These are phyloP conservation scores for Physcomitrellopsis africana DNA, from an alignment of 225 moss, liverwort and hornwort genomes.

Conservation along the genomic window DNA sequence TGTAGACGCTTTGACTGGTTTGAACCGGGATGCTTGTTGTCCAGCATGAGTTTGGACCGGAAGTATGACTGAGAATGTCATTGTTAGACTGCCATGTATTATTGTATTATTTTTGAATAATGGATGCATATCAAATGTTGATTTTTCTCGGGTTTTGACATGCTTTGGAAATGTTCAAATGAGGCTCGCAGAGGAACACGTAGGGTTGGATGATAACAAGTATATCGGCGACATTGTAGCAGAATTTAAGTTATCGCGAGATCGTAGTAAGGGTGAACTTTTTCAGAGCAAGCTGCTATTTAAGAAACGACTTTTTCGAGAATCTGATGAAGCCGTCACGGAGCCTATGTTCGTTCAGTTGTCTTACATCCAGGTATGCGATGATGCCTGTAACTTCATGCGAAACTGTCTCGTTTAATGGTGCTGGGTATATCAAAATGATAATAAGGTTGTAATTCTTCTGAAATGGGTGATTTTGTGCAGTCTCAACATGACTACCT, in stretches of 20 bases:
- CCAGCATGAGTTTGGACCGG: not conserved
- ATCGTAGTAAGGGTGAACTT: conserved; percentile 73
- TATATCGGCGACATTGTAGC: conserved; percentile 85
- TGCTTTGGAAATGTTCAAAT: conserved; percentile 1
- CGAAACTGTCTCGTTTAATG: not conserved
- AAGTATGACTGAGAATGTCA: conserved; percentile 6
- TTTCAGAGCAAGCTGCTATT: conserved; percentile 76
- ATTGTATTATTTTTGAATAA: not conserved
- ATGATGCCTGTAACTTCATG: not conserved
- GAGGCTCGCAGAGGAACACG: conserved; percentile 66
- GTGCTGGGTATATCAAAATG: not conserved
- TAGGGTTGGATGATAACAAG: conserved; percentile 83
- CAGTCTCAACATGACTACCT: conserved; percentile 90
- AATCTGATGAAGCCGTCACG: conserved; percentile 81
- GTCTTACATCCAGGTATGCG: conserved; percentile 77
- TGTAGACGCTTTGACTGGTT: not conserved
- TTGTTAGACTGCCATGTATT: not conserved
- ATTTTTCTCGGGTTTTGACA: not conserved
- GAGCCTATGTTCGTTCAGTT: conserved; percentile 89
- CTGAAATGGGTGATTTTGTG: conserved; percentile 25
- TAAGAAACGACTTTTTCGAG: conserved; percentile 79
- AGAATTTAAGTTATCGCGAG: conserved; percentile 74
- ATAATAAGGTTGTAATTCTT: conserved; percentile 1
- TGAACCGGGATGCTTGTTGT: not conserved
- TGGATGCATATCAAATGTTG: not conserved